Percentiles rank a stretch among this genome's conserved stretches.
Conservation (phyloP, 2,329 filamentous ascomycete species). For the Eutypa lata region DNA sequence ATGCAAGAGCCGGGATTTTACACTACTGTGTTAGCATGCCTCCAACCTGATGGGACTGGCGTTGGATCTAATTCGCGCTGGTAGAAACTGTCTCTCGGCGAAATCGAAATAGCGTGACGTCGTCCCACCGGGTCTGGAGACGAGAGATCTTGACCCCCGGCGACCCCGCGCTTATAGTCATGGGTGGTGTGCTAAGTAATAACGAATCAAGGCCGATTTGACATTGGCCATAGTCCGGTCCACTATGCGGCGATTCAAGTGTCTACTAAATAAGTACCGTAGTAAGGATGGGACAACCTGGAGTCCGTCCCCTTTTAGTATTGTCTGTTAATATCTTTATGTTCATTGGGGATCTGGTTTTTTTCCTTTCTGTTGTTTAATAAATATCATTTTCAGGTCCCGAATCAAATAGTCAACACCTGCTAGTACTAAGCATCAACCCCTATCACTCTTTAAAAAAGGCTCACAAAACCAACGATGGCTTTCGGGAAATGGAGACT, state of each 20-base stretch:
- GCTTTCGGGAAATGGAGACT: constrained; percentile 20
- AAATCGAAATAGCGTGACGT: neutral
- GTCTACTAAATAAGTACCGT: neutral
- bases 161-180: neutral
- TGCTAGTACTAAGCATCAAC: neutral
- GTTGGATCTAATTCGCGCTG: too few species aligned
- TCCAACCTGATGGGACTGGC: too few species aligned
- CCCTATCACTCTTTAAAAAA: neutral
- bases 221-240: neutral
- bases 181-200: neutral
- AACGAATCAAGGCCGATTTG: neutral
- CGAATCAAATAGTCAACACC: neutral
- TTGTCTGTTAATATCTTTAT: neutral
- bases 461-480: constrained; percentile 6
- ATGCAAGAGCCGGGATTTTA: too few species aligned
- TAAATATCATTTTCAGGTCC: neutral
- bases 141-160: neutral
- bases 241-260: neutral
- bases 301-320: neutral
- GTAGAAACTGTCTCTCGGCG: neutral
- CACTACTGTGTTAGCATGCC: too few species aligned
- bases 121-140: neutral
- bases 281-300: neutral
- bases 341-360: neutral
- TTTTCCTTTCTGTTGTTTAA: neutral